These are phyloP conservation scores for Elongisporangium prolatum DNA, from an alignment of 352 stramenopile species.

Conservation along the genomic window DNA sequence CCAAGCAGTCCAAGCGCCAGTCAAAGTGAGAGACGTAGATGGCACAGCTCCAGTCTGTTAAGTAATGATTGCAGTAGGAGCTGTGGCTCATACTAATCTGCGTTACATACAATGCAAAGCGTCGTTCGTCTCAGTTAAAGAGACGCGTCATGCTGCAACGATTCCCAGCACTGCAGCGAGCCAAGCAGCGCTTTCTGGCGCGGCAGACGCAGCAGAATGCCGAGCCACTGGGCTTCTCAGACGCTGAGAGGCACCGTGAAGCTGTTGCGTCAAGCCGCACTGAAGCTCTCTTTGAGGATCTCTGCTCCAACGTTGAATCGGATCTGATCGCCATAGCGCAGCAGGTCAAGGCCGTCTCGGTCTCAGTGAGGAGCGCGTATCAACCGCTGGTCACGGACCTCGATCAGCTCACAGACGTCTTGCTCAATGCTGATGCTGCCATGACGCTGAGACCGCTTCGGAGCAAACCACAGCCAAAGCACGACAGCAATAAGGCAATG, in stretches of 20 bases:
- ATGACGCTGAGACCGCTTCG: background rate
- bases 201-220: constrained; percentile 3
- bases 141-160: background rate
- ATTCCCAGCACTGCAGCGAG: constrained; percentile 23
- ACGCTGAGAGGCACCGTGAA: too few relatives aligned
- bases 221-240: too few relatives aligned
- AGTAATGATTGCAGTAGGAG: too few relatives aligned
- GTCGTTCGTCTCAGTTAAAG: too few relatives aligned
- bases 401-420: background rate
- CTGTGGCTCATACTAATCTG: too few relatives aligned
- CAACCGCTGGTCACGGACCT: background rate
- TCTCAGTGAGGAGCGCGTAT: background rate
- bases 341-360: constrained; percentile 10
- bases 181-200: constrained; percentile 22
- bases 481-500: background rate
- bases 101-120: too few relatives aligned
- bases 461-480: background rate
- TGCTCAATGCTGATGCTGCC: background rate
- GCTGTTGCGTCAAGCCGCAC: constrained; percentile 1
- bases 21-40: background rate
- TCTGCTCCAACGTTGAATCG: constrained; percentile 18
- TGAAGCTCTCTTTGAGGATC: constrained; percentile 2
- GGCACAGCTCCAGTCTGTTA: too few relatives aligned
- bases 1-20: background rate
- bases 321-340: constrained; percentile 15